These are phyloP conservation scores for Sanghuangporus baumii DNA, from an alignment of 1,284 basidiomycete species.

Conservation along the genomic window DNA sequence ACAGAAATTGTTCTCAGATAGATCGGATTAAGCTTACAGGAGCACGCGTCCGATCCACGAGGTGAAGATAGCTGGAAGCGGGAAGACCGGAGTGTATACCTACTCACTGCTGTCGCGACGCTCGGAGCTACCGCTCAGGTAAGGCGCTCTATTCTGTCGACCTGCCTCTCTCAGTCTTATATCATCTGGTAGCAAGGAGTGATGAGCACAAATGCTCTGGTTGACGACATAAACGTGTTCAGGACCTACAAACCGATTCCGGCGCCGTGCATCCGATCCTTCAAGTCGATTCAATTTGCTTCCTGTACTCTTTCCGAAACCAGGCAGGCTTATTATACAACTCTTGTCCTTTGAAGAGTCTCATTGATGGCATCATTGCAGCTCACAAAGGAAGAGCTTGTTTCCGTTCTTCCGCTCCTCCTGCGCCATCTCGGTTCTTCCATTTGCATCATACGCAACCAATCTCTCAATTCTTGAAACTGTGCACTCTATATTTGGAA, in stretches of 20 bases:
- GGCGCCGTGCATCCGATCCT: no score
- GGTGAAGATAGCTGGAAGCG: slow-evolving; percentile 79
- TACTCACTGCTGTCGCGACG: slow-evolving; percentile 90
- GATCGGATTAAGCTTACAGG: slow-evolving; percentile 68
- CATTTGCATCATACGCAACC: no score
- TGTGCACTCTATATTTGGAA: no score
- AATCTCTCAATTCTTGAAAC: no score
- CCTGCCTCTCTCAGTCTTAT: slow-evolving; percentile 28
- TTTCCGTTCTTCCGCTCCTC: no score
- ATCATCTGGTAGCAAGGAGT: slow-evolving; percentile 67
- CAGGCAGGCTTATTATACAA: no score
- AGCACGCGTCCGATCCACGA: slow-evolving; percentile 43
- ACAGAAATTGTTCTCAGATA: slow-evolving; percentile 84
- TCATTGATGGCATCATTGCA: no score
- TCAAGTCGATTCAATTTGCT: no score
- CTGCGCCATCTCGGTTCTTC: no score
- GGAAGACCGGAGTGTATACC: slow-evolving; percentile 95
- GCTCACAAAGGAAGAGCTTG: no score
- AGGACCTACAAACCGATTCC: no score
- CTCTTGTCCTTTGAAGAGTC: no score
- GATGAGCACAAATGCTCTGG: slow-evolving; percentile 86
- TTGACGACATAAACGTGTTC: slow-evolving; percentile 90
- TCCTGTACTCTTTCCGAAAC: slow-evolving; percentile 37
- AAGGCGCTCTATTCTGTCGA: slow-evolving; percentile 23
- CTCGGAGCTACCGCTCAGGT: slow-evolving; percentile 81